phyloP scores from a whole-genome alignment of 495 filamentous ascomycete species.

The Neurospora tetrasperma region DNA sequence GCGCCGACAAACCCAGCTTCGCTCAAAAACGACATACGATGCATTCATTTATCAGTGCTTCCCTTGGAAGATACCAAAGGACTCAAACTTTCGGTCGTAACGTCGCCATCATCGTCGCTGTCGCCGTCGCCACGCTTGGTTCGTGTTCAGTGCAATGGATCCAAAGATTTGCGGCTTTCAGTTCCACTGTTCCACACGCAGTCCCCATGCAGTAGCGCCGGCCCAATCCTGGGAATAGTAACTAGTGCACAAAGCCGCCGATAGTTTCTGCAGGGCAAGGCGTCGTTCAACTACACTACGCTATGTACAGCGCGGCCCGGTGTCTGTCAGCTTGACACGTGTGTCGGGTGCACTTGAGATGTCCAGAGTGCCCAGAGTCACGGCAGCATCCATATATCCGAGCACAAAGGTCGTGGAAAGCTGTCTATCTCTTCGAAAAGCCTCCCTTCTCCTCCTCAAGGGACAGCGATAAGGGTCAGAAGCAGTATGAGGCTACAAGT shows the following conservation, averaged over 20 bases:
- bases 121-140: neutral
- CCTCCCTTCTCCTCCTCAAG: neutral
- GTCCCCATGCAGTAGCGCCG: neutral
- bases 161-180: neutral
- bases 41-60: neutral
- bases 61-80: neutral
- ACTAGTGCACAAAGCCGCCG: neutral
- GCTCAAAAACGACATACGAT: neutral
- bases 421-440: neutral
- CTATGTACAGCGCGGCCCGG: neutral
- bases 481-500: neutral
- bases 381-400: neutral
- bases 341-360: conserved; percentile 3
- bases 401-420: neutral
- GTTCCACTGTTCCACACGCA: neutral
- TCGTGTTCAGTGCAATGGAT: neutral
- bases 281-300: neutral
- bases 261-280: neutral
- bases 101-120: neutral
- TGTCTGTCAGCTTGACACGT: conserved; percentile 24
- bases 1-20: neutral
- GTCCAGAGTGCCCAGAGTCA: neutral
- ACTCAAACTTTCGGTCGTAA: neutral
- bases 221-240: neutral
- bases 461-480: neutral